A percentile compares a stretch with the other conserved stretches of the same genome.
Evolutionary conservation across 108 stramenopile species (phyloP).

Genomic region (Poteriospumella lacustris): DNA sequence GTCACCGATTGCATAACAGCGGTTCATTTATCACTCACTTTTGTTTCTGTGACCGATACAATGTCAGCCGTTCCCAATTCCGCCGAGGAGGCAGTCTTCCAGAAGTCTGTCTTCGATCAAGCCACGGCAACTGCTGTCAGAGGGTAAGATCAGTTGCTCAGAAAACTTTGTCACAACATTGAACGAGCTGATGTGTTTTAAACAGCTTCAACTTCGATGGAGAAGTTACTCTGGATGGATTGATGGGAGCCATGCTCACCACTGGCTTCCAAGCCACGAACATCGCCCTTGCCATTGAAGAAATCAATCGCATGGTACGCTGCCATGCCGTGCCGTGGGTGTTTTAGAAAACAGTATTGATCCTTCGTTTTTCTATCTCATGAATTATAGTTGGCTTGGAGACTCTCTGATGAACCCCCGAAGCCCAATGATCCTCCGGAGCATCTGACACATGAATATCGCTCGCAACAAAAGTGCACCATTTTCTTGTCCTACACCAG

Average conservation of each 20-base stretch:
- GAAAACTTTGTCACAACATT: too few species aligned
- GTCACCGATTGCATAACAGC: too few species aligned
- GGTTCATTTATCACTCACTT: too few species aligned
- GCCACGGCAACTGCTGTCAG: background rate
- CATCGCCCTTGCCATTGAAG: slow-evolving; percentile 80
- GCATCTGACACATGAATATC: slow-evolving; percentile 51
- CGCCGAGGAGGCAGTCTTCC: background rate
- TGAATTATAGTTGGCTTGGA: slow-evolving; percentile 60
- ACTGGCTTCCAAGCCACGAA: slow-evolving; percentile 87
- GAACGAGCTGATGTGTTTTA: slow-evolving; percentile 58
- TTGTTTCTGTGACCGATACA: too few species aligned
- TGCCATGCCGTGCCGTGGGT: too few species aligned
- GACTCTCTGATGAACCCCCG: slow-evolving; percentile 71
- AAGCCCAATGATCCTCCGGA: slow-evolving; percentile 71
- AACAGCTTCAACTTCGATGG: slow-evolving; percentile 77
- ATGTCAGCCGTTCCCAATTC: background rate
- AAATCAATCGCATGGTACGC: slow-evolving; percentile 75
- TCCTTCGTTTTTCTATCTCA: too few species aligned
- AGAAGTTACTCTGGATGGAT: slow-evolving; percentile 53
- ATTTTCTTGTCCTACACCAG: slow-evolving; percentile 95
- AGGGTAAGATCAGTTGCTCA: too few species aligned
- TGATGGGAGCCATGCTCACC: slow-evolving; percentile 71
- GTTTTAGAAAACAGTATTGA: too few species aligned
- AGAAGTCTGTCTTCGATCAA: background rate
- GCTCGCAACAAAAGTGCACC: slow-evolving; percentile 67